Evolutionary conservation across 1,284 basidiomycete genomes (phyloP).

Genomic region (Pascua sp.): DNA sequence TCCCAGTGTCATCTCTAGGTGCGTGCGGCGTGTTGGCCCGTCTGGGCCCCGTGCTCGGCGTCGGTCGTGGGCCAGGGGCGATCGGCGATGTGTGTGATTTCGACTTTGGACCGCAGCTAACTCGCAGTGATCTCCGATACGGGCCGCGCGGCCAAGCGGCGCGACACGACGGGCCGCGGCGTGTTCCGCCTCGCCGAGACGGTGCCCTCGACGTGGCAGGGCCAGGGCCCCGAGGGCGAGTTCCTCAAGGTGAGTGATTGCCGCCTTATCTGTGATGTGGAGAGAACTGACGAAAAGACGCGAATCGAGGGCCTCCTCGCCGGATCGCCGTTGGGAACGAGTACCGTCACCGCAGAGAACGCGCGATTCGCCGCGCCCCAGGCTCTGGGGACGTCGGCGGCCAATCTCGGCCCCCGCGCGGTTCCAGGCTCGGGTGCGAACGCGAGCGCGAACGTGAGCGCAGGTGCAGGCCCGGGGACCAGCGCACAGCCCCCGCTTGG

Average conservation of each 20-base stretch:
- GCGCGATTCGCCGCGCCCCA: background rate
- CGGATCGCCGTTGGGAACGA: background rate
- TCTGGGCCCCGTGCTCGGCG: no score
- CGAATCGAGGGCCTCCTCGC: conserved; percentile 17
- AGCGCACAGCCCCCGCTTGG: background rate
- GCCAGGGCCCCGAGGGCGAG: conserved; percentile 40
- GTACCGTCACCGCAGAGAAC: background rate
- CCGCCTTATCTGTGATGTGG: conserved; percentile 1
- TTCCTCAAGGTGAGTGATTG: conserved; percentile 39
- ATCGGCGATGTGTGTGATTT: no score
- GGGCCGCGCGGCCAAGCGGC: conserved; percentile 26
- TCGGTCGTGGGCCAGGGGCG: no score
- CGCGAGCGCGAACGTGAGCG: background rate
- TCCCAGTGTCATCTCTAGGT: conserved; percentile 48
- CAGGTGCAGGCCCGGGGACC: no score
- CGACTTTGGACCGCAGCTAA: background rate
- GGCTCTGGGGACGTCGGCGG: background rate
- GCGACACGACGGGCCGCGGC: conserved; percentile 33
- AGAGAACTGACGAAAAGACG: background rate
- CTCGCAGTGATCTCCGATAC: conserved; percentile 37
- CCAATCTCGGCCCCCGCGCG: background rate
- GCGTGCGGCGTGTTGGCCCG: background rate
- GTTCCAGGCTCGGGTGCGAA: background rate
- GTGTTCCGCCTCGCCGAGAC: conserved; percentile 50
- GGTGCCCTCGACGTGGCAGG: conserved; percentile 47